phyloP scores from a whole-genome alignment of 148 eudicot species.

The Hydrangea macrophylla region DNA sequence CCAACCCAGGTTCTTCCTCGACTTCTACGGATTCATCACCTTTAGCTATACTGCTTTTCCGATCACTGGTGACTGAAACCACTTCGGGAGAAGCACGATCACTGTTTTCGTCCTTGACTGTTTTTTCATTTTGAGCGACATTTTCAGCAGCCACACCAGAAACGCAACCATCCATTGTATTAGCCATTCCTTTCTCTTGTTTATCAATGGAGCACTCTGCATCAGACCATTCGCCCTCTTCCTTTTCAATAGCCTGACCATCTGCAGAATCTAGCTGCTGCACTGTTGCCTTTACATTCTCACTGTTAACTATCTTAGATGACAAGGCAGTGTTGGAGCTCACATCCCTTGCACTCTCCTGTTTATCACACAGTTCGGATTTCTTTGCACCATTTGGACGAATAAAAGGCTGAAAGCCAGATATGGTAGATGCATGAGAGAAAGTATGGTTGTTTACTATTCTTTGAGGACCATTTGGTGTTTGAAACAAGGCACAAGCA shows the following conservation, averaged over 20 bases:
- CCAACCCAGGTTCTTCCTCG: constrained; percentile 45
- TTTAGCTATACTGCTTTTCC: constrained; percentile 32
- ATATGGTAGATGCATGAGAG: constrained; percentile 87
- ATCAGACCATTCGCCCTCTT: constrained; percentile 97
- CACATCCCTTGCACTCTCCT: constrained; percentile 18
- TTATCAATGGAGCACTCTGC: constrained; percentile 50
- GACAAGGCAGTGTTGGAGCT: constrained; percentile 24
- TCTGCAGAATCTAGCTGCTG: constrained; percentile 22
- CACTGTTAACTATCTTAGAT: constrained; percentile 28
- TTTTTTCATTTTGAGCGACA: constrained; percentile 28
- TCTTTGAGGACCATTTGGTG: constrained; percentile 46
- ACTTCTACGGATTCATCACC: constrained; percentile 32
- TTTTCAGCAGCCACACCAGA: constrained; percentile 24
- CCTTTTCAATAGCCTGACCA: constrained; percentile 55
- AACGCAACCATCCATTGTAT: constrained; percentile 27
- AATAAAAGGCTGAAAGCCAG: constrained; percentile 95
- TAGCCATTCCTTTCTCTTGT: constrained; percentile 39
- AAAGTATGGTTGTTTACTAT: constrained; percentile 69
- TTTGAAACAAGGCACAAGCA: constrained; percentile 47
- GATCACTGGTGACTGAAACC: constrained; percentile 34
- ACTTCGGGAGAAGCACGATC: constrained; percentile 22
- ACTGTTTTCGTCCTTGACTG: constrained; percentile 36
- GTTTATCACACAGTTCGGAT: constrained; percentile 34
- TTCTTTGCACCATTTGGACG: constrained; percentile 44
- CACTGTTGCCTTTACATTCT: constrained; percentile 22